Conservation (phyloP, 768 basidiomycete species). For the Austroboletus eburneus region DNA sequence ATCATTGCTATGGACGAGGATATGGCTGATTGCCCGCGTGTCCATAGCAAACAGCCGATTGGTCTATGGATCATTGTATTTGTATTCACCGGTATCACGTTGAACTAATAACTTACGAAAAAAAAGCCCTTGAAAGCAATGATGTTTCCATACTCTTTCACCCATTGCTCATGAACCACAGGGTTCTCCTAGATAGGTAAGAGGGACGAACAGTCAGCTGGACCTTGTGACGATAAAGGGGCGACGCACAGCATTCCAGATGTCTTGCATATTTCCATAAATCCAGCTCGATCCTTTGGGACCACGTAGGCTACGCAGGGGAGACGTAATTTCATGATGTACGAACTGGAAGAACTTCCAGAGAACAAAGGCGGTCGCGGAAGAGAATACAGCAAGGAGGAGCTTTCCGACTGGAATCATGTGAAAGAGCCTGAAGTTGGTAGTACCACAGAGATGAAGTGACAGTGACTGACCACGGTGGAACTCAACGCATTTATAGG, state of each 20-base stretch:
- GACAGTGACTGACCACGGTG: too few species aligned
- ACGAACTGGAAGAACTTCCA: constrained; percentile 15
- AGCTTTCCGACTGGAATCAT: constrained; percentile 8
- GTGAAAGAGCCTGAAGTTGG: too few species aligned
- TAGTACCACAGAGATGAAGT: too few species aligned
- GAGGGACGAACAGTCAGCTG: background rate
- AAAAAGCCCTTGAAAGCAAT: constrained; percentile 10
- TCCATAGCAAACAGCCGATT: constrained; percentile 54
- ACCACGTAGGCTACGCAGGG: constrained; percentile 41
- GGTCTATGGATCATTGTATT: constrained; percentile 17
- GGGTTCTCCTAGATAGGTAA: constrained; percentile 1
- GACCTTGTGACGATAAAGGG: too few species aligned
- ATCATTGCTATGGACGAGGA: constrained; percentile 44
- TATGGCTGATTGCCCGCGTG: constrained; percentile 55
- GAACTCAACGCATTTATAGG: too few species aligned
- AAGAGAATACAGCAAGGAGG: constrained; percentile 1
- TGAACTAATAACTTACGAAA: background rate
- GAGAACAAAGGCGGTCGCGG: constrained; percentile 1
- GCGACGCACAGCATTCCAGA: constrained; percentile 37
- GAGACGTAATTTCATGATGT: constrained; percentile 37
- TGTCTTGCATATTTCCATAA: constrained; percentile 47
- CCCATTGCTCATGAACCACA: constrained; percentile 13
- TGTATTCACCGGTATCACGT: background rate
- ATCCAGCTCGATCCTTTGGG: constrained; percentile 44
- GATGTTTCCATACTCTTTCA: constrained; percentile 9